A percentile compares a stretch with the other conserved stretches of the same genome.
Conservation (phyloP, 2,329 filamentous ascomycete species). For the Ceratocystiopsis minuta region DNA sequence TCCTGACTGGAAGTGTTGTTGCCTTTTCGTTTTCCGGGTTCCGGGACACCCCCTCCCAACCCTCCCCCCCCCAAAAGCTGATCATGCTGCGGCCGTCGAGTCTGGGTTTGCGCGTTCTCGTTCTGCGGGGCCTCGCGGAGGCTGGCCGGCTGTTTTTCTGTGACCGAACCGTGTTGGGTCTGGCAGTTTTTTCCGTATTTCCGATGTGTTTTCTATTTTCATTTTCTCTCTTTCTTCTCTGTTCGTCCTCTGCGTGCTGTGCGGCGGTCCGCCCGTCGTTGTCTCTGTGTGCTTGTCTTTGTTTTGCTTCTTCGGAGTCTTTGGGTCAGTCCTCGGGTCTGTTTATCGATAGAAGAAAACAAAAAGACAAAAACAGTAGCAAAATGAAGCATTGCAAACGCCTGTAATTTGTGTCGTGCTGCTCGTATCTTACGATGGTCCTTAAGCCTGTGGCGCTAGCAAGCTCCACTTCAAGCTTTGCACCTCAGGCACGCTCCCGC, state of each 20-base stretch:
- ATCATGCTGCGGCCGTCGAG: too few species aligned
- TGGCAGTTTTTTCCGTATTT: neutral
- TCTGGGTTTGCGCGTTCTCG: too few species aligned
- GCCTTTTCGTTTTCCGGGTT: neutral
- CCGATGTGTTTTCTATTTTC: neutral
- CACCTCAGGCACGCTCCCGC: too few species aligned
- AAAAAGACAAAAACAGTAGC: neutral
- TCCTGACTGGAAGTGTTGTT: neutral
- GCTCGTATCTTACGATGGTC: too few species aligned
- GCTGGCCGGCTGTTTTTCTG: neutral
- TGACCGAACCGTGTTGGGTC: neutral
- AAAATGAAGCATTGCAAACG: neutral
- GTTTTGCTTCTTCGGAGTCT: neutral
- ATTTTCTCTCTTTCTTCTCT: neutral
- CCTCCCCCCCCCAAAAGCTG: too few species aligned
- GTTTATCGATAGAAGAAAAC: neutral
- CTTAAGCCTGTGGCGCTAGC: too few species aligned
- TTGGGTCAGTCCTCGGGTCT: neutral
- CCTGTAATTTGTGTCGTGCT: too few species aligned
- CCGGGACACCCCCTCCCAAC: too few species aligned
- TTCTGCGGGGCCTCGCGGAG: too few species aligned
- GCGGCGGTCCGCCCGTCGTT: too few species aligned
- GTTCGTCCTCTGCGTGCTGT: neutral
- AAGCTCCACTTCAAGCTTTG: too few species aligned
- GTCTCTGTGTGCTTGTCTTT: neutral